A percentile compares a stretch with the other conserved stretches of the same genome.
phyloP scores from a whole-genome alignment of 805 yeast species.

The Komagataella kurtzmanii region DNA sequence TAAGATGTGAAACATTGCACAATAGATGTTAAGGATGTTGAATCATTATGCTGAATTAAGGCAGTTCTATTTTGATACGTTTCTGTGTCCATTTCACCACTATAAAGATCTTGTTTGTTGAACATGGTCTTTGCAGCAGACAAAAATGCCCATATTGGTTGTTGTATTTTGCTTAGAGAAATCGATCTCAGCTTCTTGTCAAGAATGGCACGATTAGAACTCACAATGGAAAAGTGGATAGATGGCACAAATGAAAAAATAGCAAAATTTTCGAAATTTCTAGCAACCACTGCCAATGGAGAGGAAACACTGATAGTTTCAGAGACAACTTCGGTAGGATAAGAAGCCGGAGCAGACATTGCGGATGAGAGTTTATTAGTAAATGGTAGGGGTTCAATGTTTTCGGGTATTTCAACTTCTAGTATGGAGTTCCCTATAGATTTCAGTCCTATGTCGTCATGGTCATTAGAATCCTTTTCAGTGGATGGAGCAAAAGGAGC shows the following conservation, averaged over 20 bases:
- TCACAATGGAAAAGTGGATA: slow-evolving; percentile 3
- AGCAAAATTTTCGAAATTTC: slow-evolving; percentile 24
- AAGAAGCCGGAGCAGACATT: not conserved
- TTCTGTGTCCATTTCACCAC: slow-evolving; percentile 19
- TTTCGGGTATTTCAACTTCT: not conserved
- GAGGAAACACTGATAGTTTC: slow-evolving; percentile 16
- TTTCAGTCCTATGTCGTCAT: not conserved
- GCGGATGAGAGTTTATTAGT: not conserved
- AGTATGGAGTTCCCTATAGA: not conserved
- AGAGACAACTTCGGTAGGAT: not conserved
- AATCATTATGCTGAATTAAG: slow-evolving; percentile 7
- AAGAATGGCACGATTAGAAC: slow-evolving; percentile 1
- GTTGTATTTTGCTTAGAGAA: slow-evolving; percentile 13
- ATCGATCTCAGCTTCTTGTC: slow-evolving; percentile 9
- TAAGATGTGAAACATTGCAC: slow-evolving; percentile 29
- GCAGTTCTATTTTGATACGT: slow-evolving; percentile 4
- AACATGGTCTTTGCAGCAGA: slow-evolving; percentile 38
- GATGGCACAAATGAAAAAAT: slow-evolving; percentile 14
- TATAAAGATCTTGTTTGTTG: slow-evolving; percentile 27
- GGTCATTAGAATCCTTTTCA: not conserved
- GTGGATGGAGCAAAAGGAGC: not conserved
- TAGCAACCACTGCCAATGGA: slow-evolving; percentile 20
- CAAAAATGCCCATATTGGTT: slow-evolving; percentile 42
- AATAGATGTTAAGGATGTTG: slow-evolving; percentile 10
- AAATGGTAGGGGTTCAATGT: not conserved